phyloP scores from a whole-genome alignment of 2,329 filamentous ascomycete species.

The Ceratocystis destructans region DNA sequence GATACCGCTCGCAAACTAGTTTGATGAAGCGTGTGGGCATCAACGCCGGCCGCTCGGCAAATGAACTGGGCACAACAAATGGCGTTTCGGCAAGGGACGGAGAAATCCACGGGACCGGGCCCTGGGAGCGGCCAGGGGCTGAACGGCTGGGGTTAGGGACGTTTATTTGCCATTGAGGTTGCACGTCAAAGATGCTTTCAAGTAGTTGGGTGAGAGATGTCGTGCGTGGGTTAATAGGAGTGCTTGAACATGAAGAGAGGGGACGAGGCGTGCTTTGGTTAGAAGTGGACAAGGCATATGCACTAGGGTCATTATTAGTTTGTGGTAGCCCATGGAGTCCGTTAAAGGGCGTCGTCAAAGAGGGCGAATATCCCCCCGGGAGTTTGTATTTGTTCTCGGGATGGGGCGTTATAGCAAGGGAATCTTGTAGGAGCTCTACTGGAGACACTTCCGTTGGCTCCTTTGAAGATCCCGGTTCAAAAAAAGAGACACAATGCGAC shows the following conservation, averaged over 20 bases:
- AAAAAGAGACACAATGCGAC: too few relatives aligned
- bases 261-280: not conserved
- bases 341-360: too few relatives aligned
- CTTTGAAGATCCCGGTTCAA: not conserved
- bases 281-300: too few relatives aligned
- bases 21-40: conserved; percentile 1
- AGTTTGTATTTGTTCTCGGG: too few relatives aligned
- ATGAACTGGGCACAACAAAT: not conserved
- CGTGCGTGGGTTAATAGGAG: not conserved
- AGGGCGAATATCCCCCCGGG: too few relatives aligned
- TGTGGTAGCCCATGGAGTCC: too few relatives aligned
- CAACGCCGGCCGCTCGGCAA: not conserved
- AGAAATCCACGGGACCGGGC: not conserved
- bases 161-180: not conserved
- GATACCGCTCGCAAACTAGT: not conserved
- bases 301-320: too few relatives aligned
- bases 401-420: too few relatives aligned
- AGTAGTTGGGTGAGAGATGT: not conserved
- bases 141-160: not conserved
- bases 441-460: too few relatives aligned
- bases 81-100: not conserved
- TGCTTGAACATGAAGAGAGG: not conserved
- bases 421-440: too few relatives aligned
- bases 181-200: not conserved
- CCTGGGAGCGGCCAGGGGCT: not conserved